A percentile compares a stretch with the other conserved stretches of the same genome.
Evolutionary conservation across 2,329 filamentous ascomycete genomes (phyloP).

Genomic region (Aspergillus novofumigatus): DNA sequence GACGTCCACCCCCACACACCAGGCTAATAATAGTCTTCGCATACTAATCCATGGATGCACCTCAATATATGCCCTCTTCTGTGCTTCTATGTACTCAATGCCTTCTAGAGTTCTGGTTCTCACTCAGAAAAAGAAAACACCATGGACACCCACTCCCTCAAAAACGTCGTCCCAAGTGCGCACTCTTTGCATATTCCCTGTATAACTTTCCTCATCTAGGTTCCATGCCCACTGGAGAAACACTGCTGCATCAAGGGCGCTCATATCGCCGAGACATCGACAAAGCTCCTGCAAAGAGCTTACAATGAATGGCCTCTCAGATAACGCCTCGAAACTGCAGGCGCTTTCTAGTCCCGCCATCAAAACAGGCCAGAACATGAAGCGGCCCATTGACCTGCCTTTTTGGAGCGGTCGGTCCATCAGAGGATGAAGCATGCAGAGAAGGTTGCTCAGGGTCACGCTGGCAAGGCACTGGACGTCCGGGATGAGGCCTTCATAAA

Average conservation of each 20-base stretch:
- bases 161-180: neutral
- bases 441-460: neutral
- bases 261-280: neutral
- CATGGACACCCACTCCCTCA: neutral
- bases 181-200: neutral
- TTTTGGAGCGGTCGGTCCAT: neutral
- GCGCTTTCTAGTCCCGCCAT: neutral
- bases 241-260: neutral
- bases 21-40: too few relatives aligned
- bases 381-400: neutral
- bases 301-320: neutral
- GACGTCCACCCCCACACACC: too few relatives aligned
- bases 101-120: neutral
- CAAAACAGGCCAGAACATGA: neutral
- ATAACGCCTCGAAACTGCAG: neutral
- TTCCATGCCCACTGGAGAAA: neutral
- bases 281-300: neutral
- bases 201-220: neutral
- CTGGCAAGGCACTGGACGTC: neutral
- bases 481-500: neutral
- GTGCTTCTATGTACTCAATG: too few relatives aligned
- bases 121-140: neutral
- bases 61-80: too few relatives aligned
- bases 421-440: neutral
- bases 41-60: too few relatives aligned